Percentiles rank a stretch among this genome's conserved stretches.
phyloP scores from a whole-genome alignment of 148 eudicot genomes.

The Salicornia ramosissima region DNA sequence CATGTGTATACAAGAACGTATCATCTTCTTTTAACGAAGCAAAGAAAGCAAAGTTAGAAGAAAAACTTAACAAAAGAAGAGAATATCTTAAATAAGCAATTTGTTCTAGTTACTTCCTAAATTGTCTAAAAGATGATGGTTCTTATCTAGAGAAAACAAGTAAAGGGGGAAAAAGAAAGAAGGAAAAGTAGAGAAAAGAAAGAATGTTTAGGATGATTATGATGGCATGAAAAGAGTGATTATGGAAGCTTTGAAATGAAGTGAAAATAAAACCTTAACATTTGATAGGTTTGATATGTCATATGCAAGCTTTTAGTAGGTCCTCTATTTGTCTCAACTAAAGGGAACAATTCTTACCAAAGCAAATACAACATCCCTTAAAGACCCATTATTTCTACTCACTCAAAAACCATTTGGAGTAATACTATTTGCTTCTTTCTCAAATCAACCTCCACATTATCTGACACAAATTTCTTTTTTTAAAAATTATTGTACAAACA shows the following conservation, averaged over 20 bases:
- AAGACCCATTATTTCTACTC: conserved; percentile 6
- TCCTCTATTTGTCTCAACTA: conserved; percentile 15
- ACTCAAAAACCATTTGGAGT: neutral
- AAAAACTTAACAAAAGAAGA: no score
- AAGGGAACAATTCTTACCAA: conserved; percentile 25
- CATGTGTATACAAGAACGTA: no score
- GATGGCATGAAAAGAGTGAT: conserved; percentile 25
- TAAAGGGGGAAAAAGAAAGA: neutral
- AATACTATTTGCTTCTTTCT: conserved; percentile 6
- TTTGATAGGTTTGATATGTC: conserved; percentile 21
- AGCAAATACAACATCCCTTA: conserved; percentile 9
- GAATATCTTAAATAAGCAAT: no score
- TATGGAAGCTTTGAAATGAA: conserved; percentile 22
- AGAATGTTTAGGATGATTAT: neutral
- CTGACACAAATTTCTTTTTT: no score
- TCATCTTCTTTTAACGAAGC: no score
- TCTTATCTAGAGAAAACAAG: neutral
- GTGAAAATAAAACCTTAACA: conserved; percentile 21
- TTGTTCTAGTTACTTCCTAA: no score
- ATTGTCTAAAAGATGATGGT: no score
- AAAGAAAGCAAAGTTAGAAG: no score
- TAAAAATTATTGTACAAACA: no score
- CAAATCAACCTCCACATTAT: conserved; percentile 15
- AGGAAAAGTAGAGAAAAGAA: neutral
- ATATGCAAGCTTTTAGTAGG: conserved; percentile 24